Percentiles rank a stretch among this genome's conserved stretches.
Evolutionary conservation across 345 rosid genomes (phyloP).

Genomic region (Mangifera indica): DNA sequence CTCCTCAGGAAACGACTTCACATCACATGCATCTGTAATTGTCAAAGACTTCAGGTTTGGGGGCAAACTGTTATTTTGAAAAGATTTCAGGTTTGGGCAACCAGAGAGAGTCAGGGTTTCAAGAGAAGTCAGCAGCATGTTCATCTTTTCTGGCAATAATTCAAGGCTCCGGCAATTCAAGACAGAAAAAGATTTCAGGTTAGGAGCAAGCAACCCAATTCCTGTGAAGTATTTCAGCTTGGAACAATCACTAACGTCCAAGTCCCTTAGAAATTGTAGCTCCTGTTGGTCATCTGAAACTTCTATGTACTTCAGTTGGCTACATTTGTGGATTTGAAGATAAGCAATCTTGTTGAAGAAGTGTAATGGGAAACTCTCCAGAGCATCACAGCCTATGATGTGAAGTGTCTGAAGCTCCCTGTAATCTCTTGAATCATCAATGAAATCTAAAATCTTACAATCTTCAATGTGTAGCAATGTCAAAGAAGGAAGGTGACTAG

Average conservation of each 20-base stretch:
- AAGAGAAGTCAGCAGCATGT: neutral
- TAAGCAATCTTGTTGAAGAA: slow-evolving; percentile 23
- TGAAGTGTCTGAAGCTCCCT: slow-evolving; percentile 26
- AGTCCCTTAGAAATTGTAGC: slow-evolving; percentile 15
- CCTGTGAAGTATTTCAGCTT: slow-evolving; percentile 25
- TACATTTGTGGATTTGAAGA: slow-evolving; percentile 30
- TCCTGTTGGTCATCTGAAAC: slow-evolving; percentile 15
- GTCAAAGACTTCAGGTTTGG: slow-evolving; percentile 3
- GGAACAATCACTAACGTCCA: slow-evolving; percentile 33
- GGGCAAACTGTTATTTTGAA: neutral
- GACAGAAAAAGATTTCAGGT: slow-evolving; percentile 16
- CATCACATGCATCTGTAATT: neutral
- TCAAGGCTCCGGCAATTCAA: slow-evolving; percentile 25
- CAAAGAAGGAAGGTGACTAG: slow-evolving; percentile 34
- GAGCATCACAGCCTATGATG: slow-evolving; percentile 33
- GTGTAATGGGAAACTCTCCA: slow-evolving; percentile 25
- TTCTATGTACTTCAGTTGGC: slow-evolving; percentile 21
- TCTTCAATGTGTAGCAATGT: slow-evolving; percentile 23
- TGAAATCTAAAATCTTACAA: slow-evolving; percentile 26
- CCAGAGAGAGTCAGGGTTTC: neutral
- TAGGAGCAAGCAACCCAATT: slow-evolving; percentile 6
- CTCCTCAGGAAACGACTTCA: slow-evolving; percentile 2
- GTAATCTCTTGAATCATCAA: slow-evolving; percentile 20
- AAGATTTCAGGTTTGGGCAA: slow-evolving; percentile 3
- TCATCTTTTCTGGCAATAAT: slow-evolving; percentile 3